Evolutionary conservation across 2,329 filamentous ascomycete species (phyloP).

Genomic region (Fusarium sp.): DNA sequence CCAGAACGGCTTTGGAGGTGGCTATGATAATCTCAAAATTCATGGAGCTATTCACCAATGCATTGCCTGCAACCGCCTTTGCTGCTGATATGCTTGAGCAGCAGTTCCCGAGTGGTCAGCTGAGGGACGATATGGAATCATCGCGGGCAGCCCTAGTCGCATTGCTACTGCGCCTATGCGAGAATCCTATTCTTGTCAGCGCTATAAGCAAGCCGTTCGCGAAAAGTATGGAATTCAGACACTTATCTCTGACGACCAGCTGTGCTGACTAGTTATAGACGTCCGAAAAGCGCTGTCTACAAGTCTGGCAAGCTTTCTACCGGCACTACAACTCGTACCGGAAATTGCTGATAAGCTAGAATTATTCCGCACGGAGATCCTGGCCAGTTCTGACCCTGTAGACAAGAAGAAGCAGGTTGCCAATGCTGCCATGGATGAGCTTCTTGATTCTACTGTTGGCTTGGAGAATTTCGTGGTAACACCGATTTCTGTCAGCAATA

Average conservation of each 20-base stretch:
- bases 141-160: constrained; percentile 73
- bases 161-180: constrained; percentile 70
- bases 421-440: constrained; percentile 65
- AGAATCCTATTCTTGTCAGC: constrained; percentile 67
- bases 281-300: constrained; percentile 62
- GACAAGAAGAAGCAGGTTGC: constrained; percentile 64
- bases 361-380: constrained; percentile 66
- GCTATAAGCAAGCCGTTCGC: constrained; percentile 64
- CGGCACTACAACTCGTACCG: constrained; percentile 67
- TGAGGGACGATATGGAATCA: constrained; percentile 68
- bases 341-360: constrained; percentile 67
- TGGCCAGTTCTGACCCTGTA: constrained; percentile 65
- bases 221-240: constrained; percentile 58
- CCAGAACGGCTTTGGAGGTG: constrained; percentile 62
- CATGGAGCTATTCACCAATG: constrained; percentile 68
- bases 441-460: constrained; percentile 67
- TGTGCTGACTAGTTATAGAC: constrained; percentile 49
- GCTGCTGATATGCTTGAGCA: constrained; percentile 61
- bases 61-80: constrained; percentile 58
- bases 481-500: constrained; percentile 78
- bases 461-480: constrained; percentile 66
- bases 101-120: constrained; percentile 57
- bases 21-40: constrained; percentile 65
- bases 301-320: constrained; percentile 65
- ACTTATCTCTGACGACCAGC: background rate